These are phyloP conservation scores for Tulasnella sp. DNA, from an alignment of 768 basidiomycete genomes.

Conservation along the genomic window DNA sequence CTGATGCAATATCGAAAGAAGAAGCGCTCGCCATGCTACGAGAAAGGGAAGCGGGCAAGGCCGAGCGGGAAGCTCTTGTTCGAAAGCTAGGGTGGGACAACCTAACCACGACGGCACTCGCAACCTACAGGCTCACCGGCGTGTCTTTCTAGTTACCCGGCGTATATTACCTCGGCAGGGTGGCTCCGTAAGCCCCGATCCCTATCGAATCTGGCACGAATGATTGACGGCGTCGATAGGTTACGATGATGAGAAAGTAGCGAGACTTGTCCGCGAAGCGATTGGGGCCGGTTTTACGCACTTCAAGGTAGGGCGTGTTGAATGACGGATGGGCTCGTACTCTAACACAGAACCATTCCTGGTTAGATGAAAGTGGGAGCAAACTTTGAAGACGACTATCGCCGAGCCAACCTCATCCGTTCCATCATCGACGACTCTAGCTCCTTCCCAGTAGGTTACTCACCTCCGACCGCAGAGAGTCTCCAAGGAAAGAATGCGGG, in stretches of 20 bases:
- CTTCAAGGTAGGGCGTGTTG: conserved; percentile 38
- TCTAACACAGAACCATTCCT: not conserved
- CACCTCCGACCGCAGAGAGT: conserved; percentile 32
- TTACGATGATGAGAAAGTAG: conserved; percentile 44
- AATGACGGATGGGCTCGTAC: not conserved
- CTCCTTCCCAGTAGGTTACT: conserved; percentile 37
- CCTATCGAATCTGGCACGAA: not conserved
- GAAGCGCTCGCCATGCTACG: conserved; percentile 43
- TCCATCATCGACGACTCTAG: conserved; percentile 44
- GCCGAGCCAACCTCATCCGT: conserved; percentile 42
- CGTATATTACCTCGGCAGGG: conserved; percentile 27
- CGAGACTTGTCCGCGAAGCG: conserved; percentile 38
- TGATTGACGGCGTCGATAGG: conserved; percentile 28
- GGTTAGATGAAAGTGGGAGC: conserved; percentile 43
- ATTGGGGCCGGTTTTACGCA: conserved; percentile 45
- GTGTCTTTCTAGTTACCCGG: conserved; percentile 6
- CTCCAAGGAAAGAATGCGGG: conserved; percentile 43
- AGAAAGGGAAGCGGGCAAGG: conserved; percentile 39
- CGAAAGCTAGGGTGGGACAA: conserved; percentile 28
- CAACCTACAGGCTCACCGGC: not conserved
- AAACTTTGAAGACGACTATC: conserved; percentile 41
- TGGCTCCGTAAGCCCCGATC: conserved; percentile 20
- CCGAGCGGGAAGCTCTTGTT: conserved; percentile 40
- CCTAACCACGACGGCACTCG: not conserved
- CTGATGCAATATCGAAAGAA: conserved; percentile 43